These are phyloP conservation scores for Pichia cabralensis DNA, from an alignment of 805 yeast species.

Conservation along the genomic window DNA sequence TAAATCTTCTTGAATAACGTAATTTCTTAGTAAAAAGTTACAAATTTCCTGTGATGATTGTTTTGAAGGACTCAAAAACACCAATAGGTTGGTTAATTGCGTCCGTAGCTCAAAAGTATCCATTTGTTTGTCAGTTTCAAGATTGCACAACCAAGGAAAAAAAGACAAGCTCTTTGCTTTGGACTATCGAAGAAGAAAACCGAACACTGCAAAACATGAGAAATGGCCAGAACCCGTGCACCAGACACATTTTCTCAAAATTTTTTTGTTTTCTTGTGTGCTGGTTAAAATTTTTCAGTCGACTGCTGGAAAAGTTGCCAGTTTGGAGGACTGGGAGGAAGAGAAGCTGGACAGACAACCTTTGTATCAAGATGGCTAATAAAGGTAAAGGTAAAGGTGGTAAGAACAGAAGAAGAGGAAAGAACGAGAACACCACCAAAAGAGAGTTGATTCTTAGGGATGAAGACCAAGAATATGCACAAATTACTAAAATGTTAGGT, in stretches of 20 bases:
- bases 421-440: constrained; percentile 89
- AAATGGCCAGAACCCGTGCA: too few species aligned
- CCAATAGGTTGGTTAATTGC: constrained; percentile 59
- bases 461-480: constrained; percentile 98
- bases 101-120: constrained; percentile 84
- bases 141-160: too few species aligned
- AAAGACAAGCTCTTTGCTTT: too few species aligned
- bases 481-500: constrained; percentile 96
- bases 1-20: constrained; percentile 57
- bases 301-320: too few species aligned
- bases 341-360: too few species aligned
- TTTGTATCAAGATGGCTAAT: constrained; percentile 36
- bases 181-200: too few species aligned
- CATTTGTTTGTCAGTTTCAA: constrained; percentile 35
- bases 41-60: constrained; percentile 42
- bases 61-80: constrained; percentile 54
- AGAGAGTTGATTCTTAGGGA: constrained; percentile 89
- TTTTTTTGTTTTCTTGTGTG: too few species aligned
- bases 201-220: too few species aligned
- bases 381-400: constrained; percentile 52
- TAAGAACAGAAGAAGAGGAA: constrained; percentile 96
- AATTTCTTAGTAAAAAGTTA: constrained; percentile 44
- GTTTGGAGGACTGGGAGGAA: too few species aligned
- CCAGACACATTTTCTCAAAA: too few species aligned
- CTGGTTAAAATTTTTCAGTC: too few species aligned